Base-by-base conservation (phyloP, 306 rosid genomes). In the Sophora flavescens region DNA sequence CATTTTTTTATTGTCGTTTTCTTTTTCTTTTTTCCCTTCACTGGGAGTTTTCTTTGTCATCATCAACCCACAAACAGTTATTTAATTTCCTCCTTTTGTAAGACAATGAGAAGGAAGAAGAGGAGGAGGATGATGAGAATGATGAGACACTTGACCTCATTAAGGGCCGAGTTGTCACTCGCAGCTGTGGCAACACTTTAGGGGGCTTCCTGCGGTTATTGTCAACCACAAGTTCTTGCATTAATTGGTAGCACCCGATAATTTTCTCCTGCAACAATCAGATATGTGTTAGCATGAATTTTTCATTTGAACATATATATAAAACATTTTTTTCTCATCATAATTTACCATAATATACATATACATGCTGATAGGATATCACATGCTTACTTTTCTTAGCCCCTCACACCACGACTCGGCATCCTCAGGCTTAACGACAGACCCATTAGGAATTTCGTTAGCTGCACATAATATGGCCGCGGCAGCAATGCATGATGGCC, bases 401-500 rank as follows among this genome's bases (percentile, higher is more conserved):
- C 99, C 99, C 70, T 83, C 90, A 72, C 99, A 96, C 99, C 99
- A 96, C 26, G 91, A 89, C 78, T 89, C 96, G 22, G 97, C 98
- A 69, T 83, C 92, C 72, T 92, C 98, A 0, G 99, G 96, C 71
- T 82, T 75, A 35, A 87, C 87, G 72, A 86, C 74, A 30, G 98
- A 88, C 85, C 91, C 80, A 83, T 84, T 86, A 8, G 97, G 98
- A 78, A 90, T 86, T 84, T 92, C 91, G 69, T 87, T 88, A 39
- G 96, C 92, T 17, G 98, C 98, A 18, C 90, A 88, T 57, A 96
- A 92, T 74, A 92, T 87, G 17, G 97, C 97, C 10, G 97, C 92
- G 1, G 87, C 99, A 35, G 99, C 98, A 80, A 92, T 92, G 88
- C 99, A 96, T 36, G 99, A 96, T 80, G 99, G 99, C 98, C 98